phyloP scores from a whole-genome alignment of 305 asterid species.

The Rubia tinctorum region DNA sequence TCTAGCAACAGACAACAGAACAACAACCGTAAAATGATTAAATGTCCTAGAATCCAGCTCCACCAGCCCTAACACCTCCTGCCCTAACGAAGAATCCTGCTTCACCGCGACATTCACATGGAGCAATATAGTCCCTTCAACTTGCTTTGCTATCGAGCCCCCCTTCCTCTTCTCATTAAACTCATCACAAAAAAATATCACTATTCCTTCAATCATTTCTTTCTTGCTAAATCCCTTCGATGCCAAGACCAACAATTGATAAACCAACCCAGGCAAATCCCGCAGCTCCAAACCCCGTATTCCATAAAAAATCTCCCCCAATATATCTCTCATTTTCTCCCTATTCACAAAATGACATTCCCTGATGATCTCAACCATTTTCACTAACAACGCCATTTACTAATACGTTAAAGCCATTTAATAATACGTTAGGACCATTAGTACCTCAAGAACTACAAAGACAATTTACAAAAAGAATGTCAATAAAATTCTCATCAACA shows the following conservation, averaged over 20 bases:
- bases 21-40: constrained; percentile 71
- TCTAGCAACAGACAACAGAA: constrained; percentile 76
- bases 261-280: constrained; percentile 79
- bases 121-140: constrained; percentile 88
- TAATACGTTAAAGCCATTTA: no score
- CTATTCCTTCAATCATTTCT: constrained; percentile 76
- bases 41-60: constrained; percentile 59
- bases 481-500: no score
- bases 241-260: constrained; percentile 74
- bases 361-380: constrained; percentile 63
- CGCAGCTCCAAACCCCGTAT: constrained; percentile 66
- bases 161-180: constrained; percentile 32
- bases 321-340: constrained; percentile 46
- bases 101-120: constrained; percentile 86
- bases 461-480: no score
- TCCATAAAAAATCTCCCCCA: constrained; percentile 52
- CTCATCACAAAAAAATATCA: constrained; percentile 55
- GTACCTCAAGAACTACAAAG: no score
- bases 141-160: constrained; percentile 65
- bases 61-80: constrained; percentile 70
- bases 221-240: constrained; percentile 77
- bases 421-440: no score
- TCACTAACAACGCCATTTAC: constrained; percentile 61
- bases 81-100: constrained; percentile 83
- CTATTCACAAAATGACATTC: constrained; percentile 58